Percentiles rank a stretch among this genome's conserved stretches.
phyloP scores from a whole-genome alignment of 1,139 yeast genomes.

The Arxiozyma heterogenica region DNA sequence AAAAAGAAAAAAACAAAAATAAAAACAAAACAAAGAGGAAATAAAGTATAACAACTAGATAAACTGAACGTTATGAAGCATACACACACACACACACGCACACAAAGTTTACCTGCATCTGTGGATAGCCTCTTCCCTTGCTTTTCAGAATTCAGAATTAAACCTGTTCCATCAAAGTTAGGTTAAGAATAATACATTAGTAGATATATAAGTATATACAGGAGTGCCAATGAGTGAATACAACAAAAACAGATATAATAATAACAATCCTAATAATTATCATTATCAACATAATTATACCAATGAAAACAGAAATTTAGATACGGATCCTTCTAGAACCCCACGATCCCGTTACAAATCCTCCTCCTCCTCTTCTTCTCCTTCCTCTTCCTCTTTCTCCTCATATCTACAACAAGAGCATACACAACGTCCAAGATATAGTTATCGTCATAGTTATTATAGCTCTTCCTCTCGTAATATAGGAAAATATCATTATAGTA shows the following conservation, averaged over 20 bases:
- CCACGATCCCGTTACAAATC: neutral
- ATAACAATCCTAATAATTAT: neutral
- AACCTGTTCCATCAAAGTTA: neutral
- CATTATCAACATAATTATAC: no score
- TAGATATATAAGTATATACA: neutral
- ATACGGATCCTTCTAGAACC: neutral
- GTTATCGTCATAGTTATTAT: neutral
- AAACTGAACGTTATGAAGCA: neutral
- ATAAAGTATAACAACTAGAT: no score
- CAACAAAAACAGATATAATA: neutral
- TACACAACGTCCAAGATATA: neutral
- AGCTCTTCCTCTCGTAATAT: neutral
- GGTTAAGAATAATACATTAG: neutral
- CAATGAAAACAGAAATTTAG: neutral
- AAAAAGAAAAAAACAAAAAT: no score
- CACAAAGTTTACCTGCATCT: no score
- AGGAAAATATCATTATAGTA: neutral
- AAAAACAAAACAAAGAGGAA: neutral
- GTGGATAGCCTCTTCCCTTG: neutral
- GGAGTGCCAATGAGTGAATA: neutral
- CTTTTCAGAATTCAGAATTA: neutral
- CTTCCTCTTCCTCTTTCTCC: neutral
- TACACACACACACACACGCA: no score
- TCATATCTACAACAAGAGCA: neutral
- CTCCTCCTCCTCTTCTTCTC: neutral